Conservation (phyloP, 352 stramenopile species). For the Aphanomyces astaci region DNA sequence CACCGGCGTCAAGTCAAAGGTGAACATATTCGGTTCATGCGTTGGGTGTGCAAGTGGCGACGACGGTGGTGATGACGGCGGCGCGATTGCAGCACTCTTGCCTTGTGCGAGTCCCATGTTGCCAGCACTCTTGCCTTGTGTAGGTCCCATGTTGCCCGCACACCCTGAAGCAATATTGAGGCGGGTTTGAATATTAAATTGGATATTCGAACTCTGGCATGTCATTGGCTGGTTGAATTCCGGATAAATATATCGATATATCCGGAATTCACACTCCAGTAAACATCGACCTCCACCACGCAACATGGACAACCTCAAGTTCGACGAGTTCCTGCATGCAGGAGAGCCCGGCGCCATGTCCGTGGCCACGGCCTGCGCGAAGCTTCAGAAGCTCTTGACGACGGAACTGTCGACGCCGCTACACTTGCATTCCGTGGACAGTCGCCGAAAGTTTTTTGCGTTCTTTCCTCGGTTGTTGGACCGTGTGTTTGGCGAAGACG, state of each 20-base stretch:
- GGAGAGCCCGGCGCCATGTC: slow-evolving; percentile 18
- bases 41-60: not conserved
- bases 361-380: slow-evolving; percentile 1
- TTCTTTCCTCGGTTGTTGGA: slow-evolving; percentile 22
- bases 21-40: not conserved
- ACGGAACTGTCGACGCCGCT: slow-evolving; percentile 22
- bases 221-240: not conserved
- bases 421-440: slow-evolving; percentile 20
- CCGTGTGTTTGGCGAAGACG: slow-evolving; percentile 23
- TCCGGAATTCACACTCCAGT: too few relatives aligned
- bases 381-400: slow-evolving; percentile 15
- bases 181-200: not conserved
- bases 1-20: slow-evolving; percentile 12
- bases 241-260: not conserved
- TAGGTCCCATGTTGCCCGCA: too few relatives aligned
- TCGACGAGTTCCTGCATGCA: slow-evolving; percentile 19
- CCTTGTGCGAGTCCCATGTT: too few relatives aligned
- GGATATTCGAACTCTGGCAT: not conserved
- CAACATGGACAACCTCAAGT: slow-evolving; percentile 20
- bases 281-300: not conserved
- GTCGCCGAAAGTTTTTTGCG: slow-evolving; percentile 21
- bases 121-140: too few relatives aligned
- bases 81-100: too few relatives aligned
- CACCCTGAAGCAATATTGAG: too few relatives aligned
- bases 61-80: not conserved